Percentiles rank a stretch among this genome's conserved stretches.
Evolutionary conservation across 495 filamentous ascomycete genomes (phyloP).

Genomic region (Trichoderma virens): DNA sequence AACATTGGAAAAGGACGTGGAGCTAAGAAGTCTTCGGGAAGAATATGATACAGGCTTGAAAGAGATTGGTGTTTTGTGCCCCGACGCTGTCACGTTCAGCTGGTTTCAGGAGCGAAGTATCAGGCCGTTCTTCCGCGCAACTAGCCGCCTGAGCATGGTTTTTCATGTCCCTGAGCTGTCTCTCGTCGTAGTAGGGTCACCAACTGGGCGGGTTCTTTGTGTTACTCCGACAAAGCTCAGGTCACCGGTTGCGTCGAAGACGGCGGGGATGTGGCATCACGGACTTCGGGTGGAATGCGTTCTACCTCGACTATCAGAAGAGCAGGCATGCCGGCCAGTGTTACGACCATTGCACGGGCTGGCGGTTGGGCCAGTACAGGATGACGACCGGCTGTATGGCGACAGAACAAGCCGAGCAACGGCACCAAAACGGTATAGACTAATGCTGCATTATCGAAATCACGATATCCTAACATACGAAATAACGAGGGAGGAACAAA

Average conservation of each 20-base stretch:
- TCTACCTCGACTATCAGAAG: conserved; percentile 32
- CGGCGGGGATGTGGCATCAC: conserved; percentile 10
- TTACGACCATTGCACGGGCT: conserved; percentile 34
- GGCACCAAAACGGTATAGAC: conserved; percentile 47
- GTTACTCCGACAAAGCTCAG: conserved; percentile 55
- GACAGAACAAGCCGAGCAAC: conserved; percentile 29
- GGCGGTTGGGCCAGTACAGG: conserved; percentile 31
- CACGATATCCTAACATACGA: conserved; percentile 79
- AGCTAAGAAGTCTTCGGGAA: not conserved
- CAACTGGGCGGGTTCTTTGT: conserved; percentile 67
- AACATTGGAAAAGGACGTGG: conserved; percentile 11
- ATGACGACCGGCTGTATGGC: conserved; percentile 39
- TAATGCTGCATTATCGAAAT: conserved; percentile 70
- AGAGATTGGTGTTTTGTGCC: conserved; percentile 30
- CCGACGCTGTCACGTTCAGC: conserved; percentile 32
- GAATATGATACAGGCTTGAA: not conserved
- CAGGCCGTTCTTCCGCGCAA: conserved; percentile 24
- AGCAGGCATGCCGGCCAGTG: conserved; percentile 27
- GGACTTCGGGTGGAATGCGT: conserved; percentile 38
- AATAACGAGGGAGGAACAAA: conserved; percentile 26
- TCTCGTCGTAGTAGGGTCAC: conserved; percentile 64
- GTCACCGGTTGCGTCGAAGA: not conserved
- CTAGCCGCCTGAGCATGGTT: conserved; percentile 70
- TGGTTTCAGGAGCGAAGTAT: conserved; percentile 21
- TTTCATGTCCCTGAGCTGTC: conserved; percentile 70